phyloP scores from a whole-genome alignment of 2,329 filamentous ascomycete genomes.

The Dichotomopilus funicola region DNA sequence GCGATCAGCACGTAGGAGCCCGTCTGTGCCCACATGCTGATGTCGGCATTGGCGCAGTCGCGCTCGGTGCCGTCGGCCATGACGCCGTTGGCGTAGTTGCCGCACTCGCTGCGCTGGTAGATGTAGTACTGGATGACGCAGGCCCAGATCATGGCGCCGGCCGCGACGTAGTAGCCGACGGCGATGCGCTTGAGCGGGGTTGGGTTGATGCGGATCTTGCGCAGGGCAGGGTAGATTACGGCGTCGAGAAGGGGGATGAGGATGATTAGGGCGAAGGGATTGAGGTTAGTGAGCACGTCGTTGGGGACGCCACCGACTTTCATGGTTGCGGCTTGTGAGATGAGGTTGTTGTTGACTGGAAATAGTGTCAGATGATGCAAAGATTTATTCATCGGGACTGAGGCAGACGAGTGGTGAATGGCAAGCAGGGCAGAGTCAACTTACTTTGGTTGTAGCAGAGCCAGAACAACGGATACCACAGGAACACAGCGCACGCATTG shows the following conservation, averaged over 20 bases:
- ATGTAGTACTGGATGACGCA: conserved; percentile 52
- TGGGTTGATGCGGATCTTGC: conserved; percentile 58
- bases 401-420: conserved; percentile 7
- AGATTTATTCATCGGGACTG: background rate
- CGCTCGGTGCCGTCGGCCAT: conserved; percentile 36
- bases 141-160: conserved; percentile 52
- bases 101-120: conserved; percentile 58
- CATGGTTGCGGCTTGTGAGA: conserved; percentile 60
- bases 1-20: conserved; percentile 44
- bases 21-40: conserved; percentile 59
- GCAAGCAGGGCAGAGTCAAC: conserved; percentile 7
- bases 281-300: conserved; percentile 67
- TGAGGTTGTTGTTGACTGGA: conserved; percentile 49
- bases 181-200: conserved; percentile 72
- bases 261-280: conserved; percentile 67
- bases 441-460: conserved; percentile 41
- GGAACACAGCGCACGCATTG: conserved; percentile 61
- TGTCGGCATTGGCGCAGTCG: conserved; percentile 39
- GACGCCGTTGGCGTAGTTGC: conserved; percentile 32
- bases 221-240: conserved; percentile 60
- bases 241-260: conserved; percentile 65
- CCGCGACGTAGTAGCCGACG: conserved; percentile 58
- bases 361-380: background rate
- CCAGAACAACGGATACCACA: conserved; percentile 60
- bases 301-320: conserved; percentile 65